Evolutionary conservation across 116 monocot species (phyloP).

Genomic region (Dioscorea cayenensis): DNA sequence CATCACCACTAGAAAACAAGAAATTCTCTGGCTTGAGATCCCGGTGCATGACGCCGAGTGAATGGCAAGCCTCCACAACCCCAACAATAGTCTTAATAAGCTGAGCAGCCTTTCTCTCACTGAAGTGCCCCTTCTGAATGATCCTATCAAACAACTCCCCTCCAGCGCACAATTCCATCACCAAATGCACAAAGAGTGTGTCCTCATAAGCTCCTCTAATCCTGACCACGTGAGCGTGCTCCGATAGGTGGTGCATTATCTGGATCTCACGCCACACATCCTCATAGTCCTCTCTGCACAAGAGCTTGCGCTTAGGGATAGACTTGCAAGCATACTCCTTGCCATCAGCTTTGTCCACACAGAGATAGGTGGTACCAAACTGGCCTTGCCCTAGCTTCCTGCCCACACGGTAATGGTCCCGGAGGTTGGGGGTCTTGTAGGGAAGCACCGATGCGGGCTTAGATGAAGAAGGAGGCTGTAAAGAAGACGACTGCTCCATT

Average conservation of each 20-base stretch:
- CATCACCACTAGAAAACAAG: conserved; percentile 45
- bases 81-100: conserved; percentile 79
- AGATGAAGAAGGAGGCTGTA: conserved; percentile 13
- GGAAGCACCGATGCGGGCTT: conserved; percentile 67
- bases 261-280: conserved; percentile 51
- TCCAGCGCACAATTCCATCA: conserved; percentile 88
- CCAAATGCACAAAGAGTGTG: conserved; percentile 14
- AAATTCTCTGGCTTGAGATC: conserved; percentile 87
- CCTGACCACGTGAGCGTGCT: conserved; percentile 12
- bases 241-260: conserved; percentile 51
- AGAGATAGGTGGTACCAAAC: conserved; percentile 85
- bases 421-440: conserved; percentile 74
- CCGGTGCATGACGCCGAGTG: conserved; percentile 59
- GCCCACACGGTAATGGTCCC: conserved; percentile 69
- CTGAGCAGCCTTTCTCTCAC: conserved; percentile 69
- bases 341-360: conserved; percentile 55
- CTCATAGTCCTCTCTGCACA: conserved; percentile 35
- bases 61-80: conserved; percentile 77
- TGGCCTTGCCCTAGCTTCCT: conserved; percentile 89
- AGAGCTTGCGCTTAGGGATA: conserved; percentile 86
- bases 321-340: conserved; percentile 86
- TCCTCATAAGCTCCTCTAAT: conserved; percentile 12
- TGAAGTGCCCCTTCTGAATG: conserved; percentile 88
- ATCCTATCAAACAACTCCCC: conserved; percentile 92
- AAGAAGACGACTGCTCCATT: conserved; percentile 3